Conservation (phyloP, 495 filamentous ascomycete species). For the Recurvomyces mirabilis region DNA sequence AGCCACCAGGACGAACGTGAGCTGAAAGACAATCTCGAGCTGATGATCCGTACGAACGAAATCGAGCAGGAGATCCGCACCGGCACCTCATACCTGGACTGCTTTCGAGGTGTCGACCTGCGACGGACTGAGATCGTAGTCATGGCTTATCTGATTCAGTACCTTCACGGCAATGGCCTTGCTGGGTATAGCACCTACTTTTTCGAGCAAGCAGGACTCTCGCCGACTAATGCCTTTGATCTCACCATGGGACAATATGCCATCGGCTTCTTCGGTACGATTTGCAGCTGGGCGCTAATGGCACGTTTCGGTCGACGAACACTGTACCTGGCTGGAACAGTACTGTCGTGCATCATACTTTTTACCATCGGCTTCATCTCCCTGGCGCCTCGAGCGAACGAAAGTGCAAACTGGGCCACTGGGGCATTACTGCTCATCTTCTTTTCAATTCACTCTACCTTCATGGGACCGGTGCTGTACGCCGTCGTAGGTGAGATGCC, state of each 20-base stretch:
- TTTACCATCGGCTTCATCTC: constrained; percentile 48
- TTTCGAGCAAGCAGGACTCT: constrained; percentile 53
- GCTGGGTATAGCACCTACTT: constrained; percentile 73
- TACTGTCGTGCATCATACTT: constrained; percentile 35
- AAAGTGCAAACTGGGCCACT: constrained; percentile 36
- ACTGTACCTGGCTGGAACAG: constrained; percentile 42
- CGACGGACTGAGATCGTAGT: constrained; percentile 29
- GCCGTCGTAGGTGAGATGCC: constrained; percentile 49
- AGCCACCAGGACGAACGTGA: neutral
- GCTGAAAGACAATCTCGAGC: constrained; percentile 25
- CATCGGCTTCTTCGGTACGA: constrained; percentile 40
- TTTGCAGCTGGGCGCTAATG: constrained; percentile 43
- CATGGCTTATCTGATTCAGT: constrained; percentile 65
- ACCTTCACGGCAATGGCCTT: constrained; percentile 64
- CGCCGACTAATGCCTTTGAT: constrained; percentile 26
- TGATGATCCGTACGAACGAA: constrained; percentile 28
- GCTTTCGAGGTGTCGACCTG: constrained; percentile 26
- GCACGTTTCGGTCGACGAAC: constrained; percentile 36
- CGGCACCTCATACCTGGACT: constrained; percentile 27
- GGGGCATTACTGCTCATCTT: constrained; percentile 44
- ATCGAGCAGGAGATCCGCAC: constrained; percentile 25
- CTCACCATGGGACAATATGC: constrained; percentile 30
- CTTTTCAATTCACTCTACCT: constrained; percentile 46
- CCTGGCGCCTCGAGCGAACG: constrained; percentile 35
- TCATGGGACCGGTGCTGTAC: constrained; percentile 49